phyloP scores from a whole-genome alignment of 345 rosid species.

The Gossypium bickii region DNA sequence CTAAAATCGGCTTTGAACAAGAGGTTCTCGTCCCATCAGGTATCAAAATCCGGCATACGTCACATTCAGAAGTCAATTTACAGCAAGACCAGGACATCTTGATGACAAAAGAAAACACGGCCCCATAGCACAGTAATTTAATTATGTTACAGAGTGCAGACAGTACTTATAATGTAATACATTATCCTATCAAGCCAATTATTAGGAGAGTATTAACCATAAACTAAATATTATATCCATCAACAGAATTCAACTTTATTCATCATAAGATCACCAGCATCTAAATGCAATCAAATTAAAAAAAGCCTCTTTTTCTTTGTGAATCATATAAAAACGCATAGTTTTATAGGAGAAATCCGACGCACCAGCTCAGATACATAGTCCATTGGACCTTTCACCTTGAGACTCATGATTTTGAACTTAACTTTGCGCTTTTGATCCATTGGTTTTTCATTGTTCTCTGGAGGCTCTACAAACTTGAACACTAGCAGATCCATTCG shows the following conservation, averaged over 20 bases:
- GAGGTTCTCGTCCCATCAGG: slow-evolving; percentile 1
- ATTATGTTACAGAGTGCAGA: neutral
- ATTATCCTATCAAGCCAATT: neutral
- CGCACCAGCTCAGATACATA: slow-evolving; percentile 96
- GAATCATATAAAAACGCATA: neutral
- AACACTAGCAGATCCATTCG: slow-evolving; percentile 49
- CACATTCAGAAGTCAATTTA: neutral
- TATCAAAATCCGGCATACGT: neutral
- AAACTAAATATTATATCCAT: neutral
- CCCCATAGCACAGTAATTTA: neutral
- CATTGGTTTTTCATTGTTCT: slow-evolving; percentile 90
- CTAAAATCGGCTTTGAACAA: slow-evolving; percentile 1
- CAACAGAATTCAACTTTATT: neutral
- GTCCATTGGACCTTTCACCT: slow-evolving; percentile 81
- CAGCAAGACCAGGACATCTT: slow-evolving; percentile 9
- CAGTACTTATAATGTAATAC: neutral
- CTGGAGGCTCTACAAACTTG: slow-evolving; percentile 93
- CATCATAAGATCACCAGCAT: no score
- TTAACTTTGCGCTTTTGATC: slow-evolving; percentile 83
- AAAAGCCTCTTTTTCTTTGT: no score
- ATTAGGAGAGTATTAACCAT: neutral
- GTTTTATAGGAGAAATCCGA: slow-evolving; percentile 5
- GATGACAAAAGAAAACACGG: neutral
- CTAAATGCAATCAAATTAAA: no score
- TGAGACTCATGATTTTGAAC: slow-evolving; percentile 93